These are phyloP conservation scores for Psidium guajava DNA, from an alignment of 345 rosid genomes.

Conservation along the genomic window DNA sequence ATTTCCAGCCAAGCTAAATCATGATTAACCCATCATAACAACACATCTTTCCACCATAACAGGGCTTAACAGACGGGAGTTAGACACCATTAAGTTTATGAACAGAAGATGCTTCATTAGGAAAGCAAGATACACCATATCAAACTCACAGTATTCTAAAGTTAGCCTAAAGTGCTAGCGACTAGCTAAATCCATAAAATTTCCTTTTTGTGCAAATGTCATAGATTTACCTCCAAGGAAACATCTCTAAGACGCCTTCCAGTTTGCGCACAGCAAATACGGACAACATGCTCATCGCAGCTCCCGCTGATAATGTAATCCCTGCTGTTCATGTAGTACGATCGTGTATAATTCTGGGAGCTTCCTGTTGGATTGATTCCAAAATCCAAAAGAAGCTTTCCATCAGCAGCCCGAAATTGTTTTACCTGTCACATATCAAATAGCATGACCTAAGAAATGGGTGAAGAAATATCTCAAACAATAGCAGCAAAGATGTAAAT, in stretches of 20 bases:
- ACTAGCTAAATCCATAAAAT: neutral
- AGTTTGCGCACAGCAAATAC: slow-evolving; percentile 93
- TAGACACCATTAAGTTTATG: neutral
- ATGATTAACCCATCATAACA: neutral
- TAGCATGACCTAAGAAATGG: neutral
- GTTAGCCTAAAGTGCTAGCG: neutral
- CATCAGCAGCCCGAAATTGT: slow-evolving; percentile 86
- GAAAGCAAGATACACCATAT: neutral
- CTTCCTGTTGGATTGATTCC: slow-evolving; percentile 68
- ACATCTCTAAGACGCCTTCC: slow-evolving; percentile 94
- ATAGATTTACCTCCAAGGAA: slow-evolving; percentile 60
- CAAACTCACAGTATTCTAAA: neutral
- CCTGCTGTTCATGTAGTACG: slow-evolving; percentile 90
- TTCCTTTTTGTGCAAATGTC: neutral
- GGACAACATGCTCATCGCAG: slow-evolving; percentile 80
- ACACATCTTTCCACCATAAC: neutral
- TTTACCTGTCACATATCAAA: slow-evolving; percentile 41
- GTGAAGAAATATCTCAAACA: neutral
- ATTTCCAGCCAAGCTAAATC: neutral
- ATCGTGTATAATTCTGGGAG: slow-evolving; percentile 81
- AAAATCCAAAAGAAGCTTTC: slow-evolving; percentile 67
- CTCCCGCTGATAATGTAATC: slow-evolving; percentile 91
- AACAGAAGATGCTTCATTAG: neutral
- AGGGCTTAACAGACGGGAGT: neutral
- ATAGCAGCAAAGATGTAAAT: neutral